Conservation (phyloP, 768 basidiomycete genomes). For the Lactarius hatsudake region DNA sequence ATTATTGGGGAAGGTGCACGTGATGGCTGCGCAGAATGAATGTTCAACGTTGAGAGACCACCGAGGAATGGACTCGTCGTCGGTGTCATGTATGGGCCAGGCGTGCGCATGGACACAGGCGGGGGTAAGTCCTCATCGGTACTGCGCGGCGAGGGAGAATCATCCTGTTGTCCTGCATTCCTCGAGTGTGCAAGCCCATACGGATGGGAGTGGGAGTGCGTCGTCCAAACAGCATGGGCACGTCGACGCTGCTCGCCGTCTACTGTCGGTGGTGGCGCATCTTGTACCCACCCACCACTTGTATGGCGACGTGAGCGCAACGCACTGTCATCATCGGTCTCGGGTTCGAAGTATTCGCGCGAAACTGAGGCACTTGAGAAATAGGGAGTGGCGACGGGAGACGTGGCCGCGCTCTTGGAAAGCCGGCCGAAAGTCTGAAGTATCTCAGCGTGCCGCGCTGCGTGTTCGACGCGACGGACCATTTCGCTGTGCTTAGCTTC, state of each 20-base stretch:
- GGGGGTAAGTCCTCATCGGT: conserved; percentile 56
- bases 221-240: conserved; percentile 8
- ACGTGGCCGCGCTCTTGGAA: conserved; percentile 25
- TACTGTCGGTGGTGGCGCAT: conserved; percentile 30
- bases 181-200: conserved; percentile 17
- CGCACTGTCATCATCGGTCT: conserved; percentile 41
- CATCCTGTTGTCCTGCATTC: conserved; percentile 38
- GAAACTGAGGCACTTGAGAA: conserved; percentile 4
- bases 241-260: conserved; percentile 37
- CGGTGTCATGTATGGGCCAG: conserved; percentile 48
- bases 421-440: conserved; percentile 36
- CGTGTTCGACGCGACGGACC: conserved; percentile 35
- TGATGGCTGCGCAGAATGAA: conserved; percentile 66
- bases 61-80: conserved; percentile 80
- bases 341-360: conserved; percentile 29
- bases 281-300: conserved; percentile 27
- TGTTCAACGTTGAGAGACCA: conserved; percentile 69
- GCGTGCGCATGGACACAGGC: conserved; percentile 30
- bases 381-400: conserved; percentile 24
- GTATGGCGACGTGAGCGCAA: conserved; percentile 37
- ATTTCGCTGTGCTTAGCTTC: conserved; percentile 50
- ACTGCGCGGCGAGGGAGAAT: conserved; percentile 67
- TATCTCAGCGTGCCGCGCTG: conserved; percentile 46
- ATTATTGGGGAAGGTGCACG: conserved; percentile 71
- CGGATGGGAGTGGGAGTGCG: conserved; percentile 26